Conservation (phyloP, 345 rosid species). For the Barbarea vulgaris region DNA sequence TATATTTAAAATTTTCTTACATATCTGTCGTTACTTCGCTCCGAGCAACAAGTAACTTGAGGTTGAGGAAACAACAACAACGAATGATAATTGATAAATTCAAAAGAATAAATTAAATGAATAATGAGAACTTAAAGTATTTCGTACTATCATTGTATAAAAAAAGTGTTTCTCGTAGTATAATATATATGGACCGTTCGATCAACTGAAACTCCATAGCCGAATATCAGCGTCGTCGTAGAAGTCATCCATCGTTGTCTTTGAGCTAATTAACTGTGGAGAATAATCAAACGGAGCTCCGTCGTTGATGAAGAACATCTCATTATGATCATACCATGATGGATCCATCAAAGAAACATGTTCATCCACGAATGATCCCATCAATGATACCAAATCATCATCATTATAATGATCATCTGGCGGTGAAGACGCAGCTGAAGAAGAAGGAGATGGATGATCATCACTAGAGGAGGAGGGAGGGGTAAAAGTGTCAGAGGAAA, state of each 20-base stretch:
- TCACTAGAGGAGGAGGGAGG: conserved; percentile 28
- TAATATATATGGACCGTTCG: conserved; percentile 20
- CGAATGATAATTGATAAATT: neutral
- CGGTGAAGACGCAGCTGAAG: conserved; percentile 23
- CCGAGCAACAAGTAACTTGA: conserved; percentile 10
- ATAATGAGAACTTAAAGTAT: conserved; percentile 11
- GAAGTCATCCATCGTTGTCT: conserved; percentile 35
- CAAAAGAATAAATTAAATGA: conserved; percentile 38
- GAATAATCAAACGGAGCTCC: conserved; percentile 36
- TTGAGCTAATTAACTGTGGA: conserved; percentile 20
- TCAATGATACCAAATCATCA: conserved; percentile 36
- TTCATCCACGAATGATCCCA: conserved; percentile 37
- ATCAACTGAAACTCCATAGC: conserved; percentile 42
- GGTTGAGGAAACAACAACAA: conserved; percentile 16
- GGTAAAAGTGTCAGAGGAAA: conserved; percentile 27
- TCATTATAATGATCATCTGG: conserved; percentile 25
- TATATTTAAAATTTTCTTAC: neutral
- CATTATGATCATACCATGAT: conserved; percentile 36
- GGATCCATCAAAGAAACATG: conserved; percentile 39
- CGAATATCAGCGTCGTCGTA: conserved; percentile 37
- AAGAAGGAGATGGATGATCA: conserved; percentile 31
- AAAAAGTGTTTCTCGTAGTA: neutral
- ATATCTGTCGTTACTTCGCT: neutral
- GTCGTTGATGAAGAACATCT: conserved; percentile 30
- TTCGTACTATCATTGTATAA: neutral